A percentile compares a stretch with the other conserved stretches of the same genome.
Conservation (phyloP, 202 grass and related monocot species). For the Dendrocalamus latiflorus region DNA sequence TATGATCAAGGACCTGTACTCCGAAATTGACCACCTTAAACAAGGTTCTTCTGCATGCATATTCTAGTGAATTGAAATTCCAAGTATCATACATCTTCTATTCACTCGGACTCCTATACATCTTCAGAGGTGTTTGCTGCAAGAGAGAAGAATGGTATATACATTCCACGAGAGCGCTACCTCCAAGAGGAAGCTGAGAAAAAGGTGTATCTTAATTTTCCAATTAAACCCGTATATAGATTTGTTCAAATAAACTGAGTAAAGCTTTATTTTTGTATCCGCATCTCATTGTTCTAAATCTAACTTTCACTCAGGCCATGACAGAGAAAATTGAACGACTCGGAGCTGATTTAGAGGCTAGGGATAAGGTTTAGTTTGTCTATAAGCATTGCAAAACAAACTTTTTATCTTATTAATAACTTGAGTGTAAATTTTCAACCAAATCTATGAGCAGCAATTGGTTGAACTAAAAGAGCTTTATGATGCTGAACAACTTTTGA, state of each 20-base stretch:
- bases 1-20: constrained; percentile 94
- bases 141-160: constrained; percentile 98
- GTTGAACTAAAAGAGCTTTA: constrained; percentile 91
- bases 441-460: constrained; percentile 61
- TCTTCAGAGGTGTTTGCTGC: constrained; percentile 90
- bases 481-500: constrained; percentile 74
- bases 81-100: constrained; percentile 18
- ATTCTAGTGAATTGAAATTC: constrained; percentile 25
- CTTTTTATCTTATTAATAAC: neutral
- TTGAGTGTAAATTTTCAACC: constrained; percentile 7
- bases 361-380: constrained; percentile 61
- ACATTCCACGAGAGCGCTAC: constrained; percentile 89
- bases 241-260: constrained; percentile 1
- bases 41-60: constrained; percentile 56
- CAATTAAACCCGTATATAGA: neutral
- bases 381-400: constrained; percentile 13
- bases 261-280: constrained; percentile 20
- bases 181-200: constrained; percentile 99
- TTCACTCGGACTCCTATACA: constrained; percentile 28
- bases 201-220: constrained; percentile 56
- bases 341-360: constrained; percentile 79
- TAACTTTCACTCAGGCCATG: constrained; percentile 64
- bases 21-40: constrained; percentile 96
- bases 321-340: constrained; percentile 84
- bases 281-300: constrained; percentile 14